Base-by-base conservation (phyloP, 2,329 filamentous ascomycete species). In the Polychaeton citri region DNA sequence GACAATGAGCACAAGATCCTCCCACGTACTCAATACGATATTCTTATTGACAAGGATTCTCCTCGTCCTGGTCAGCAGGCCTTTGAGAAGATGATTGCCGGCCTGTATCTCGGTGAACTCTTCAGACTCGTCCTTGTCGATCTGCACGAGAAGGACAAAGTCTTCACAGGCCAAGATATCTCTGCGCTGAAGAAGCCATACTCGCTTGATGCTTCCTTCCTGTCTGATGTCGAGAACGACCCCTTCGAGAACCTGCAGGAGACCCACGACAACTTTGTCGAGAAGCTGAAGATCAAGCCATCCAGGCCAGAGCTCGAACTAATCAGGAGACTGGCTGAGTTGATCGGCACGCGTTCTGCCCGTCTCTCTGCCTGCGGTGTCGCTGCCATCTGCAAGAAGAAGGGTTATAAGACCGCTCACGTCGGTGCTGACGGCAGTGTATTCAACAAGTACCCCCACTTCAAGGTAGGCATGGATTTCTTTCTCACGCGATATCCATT, bases 361-460 rank as follows among this genome's bases (percentile, higher is more conserved):
- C 84, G 90, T 43, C 74, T 98, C 36, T 94, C 87, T 12, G 79
- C 88, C 18, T 96, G 90, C 54, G 90, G 90, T 63, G 84, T 98
- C 37, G 86, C 88, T 9, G 90, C 88, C 39, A 95, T 98, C 54
- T 86, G 82, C 72, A 92, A 80, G 66, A 96, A 96, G 78, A 96
- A 95, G 74, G 73, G 75, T 48, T 88, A 87, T 61, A 65, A 81
- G 54, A 72, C 74, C 24, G 93, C 84, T 66, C 90, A 96, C 60
- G 90, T 98, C 30, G 90, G 90, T 51, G 90, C 90, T 35, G 90
- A 98, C 56, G 90, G 90, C 24, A 93, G 84, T 13, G 88, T 98
- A 37, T 98, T 98, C 69, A 95, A 94, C 72, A 96, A 96, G 61
- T 98, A 98, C 65, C 90, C 90, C 9, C 82, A 94, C 64, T 98